Percentiles rank a stretch among this genome's conserved stretches.
phyloP scores from a whole-genome alignment of 2,329 filamentous ascomycete genomes.

The Sporothrix euskadiensis region DNA sequence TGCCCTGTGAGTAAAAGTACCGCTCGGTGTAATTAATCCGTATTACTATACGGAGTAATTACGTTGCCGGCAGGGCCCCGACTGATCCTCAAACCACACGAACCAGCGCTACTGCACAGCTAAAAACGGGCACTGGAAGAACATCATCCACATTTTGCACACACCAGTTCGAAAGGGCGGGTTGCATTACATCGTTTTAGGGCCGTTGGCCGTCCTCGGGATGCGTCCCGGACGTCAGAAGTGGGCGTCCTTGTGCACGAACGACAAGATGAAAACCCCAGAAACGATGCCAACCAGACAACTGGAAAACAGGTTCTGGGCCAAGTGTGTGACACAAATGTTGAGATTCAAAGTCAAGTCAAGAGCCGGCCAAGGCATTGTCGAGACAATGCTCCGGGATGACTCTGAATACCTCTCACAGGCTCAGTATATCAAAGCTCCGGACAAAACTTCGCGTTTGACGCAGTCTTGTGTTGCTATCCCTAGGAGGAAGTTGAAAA shows the following conservation, averaged over 20 bases:
- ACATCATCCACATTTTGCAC: background rate
- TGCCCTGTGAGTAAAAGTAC: background rate
- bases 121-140: slow-evolving; percentile 12
- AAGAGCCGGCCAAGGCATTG: background rate
- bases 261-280: background rate
- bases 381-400: background rate
- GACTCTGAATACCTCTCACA: background rate
- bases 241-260: background rate
- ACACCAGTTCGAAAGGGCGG: background rate
- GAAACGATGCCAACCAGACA: background rate
- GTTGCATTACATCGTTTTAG: slow-evolving; percentile 1
- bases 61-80: background rate
- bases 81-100: background rate
- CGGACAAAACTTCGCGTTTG: background rate
- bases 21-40: background rate
- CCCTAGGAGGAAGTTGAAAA: background rate
- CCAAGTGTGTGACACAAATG: background rate
- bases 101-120: slow-evolving; percentile 8
- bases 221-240: background rate
- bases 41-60: no score
- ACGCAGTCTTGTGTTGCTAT: background rate
- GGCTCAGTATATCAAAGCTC: background rate
- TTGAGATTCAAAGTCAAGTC: background rate
- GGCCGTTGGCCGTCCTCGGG: background rate
- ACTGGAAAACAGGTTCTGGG: background rate